These are phyloP conservation scores for Ustilago tritici DNA, from an alignment of 1,284 basidiomycete genomes.

Conservation along the genomic window DNA sequence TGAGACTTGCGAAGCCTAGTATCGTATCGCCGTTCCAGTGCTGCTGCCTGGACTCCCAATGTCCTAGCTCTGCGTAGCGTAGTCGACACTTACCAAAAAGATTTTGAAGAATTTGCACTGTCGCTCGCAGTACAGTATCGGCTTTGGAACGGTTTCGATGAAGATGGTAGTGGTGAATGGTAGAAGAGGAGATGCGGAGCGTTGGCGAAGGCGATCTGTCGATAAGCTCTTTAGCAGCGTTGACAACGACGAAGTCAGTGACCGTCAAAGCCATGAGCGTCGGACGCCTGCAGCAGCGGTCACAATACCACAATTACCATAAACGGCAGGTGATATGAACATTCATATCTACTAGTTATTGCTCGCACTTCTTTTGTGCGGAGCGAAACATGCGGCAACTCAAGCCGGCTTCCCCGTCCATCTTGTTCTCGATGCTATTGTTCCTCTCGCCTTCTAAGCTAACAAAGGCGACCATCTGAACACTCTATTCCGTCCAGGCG, in stretches of 20 bases:
- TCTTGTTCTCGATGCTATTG: too few relatives aligned
- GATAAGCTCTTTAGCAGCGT: slow-evolving; percentile 5
- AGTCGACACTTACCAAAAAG: background rate
- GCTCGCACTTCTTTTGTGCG: background rate
- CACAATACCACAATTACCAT: slow-evolving; percentile 11
- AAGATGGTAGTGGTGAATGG: background rate
- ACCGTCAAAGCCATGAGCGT: slow-evolving; percentile 5
- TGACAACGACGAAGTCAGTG: background rate
- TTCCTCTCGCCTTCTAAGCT: too few relatives aligned
- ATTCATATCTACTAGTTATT: background rate
- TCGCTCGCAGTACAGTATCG: background rate
- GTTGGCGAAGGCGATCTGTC: background rate
- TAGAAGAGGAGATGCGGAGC: background rate
- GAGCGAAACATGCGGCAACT: background rate
- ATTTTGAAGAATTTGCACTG: background rate
- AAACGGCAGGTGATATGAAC: slow-evolving; percentile 9
- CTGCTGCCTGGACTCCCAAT: background rate
- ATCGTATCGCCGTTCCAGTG: background rate
- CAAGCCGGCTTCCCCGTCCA: background rate
- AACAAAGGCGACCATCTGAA: too few relatives aligned
- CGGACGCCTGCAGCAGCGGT: background rate
- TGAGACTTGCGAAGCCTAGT: background rate
- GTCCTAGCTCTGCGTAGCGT: background rate
- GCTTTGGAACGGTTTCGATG: background rate
- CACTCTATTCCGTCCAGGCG: too few relatives aligned